A percentile compares a stretch with the other conserved stretches of the same genome.
Conservation (phyloP, 805 yeast species). For the Metschnikowia drakensbergensis region DNA sequence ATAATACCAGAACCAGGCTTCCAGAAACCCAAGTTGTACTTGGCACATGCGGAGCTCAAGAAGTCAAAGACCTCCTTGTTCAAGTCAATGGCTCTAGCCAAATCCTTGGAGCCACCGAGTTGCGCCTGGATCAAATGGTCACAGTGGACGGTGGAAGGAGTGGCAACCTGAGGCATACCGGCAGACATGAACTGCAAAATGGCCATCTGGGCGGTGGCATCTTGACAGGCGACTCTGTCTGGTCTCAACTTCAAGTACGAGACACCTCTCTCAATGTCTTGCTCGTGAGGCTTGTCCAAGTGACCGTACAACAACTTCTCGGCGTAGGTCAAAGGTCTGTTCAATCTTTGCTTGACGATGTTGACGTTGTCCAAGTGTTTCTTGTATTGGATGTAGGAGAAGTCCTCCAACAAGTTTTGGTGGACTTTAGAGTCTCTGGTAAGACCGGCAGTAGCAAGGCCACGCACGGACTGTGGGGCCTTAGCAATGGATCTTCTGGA, state of each 20-base stretch:
- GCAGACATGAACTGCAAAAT: conserved; percentile 94
- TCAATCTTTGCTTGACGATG: conserved; percentile 75
- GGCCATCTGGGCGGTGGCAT: conserved; percentile 99
- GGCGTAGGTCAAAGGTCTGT: conserved; percentile 90
- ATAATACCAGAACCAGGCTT: conserved; percentile 98
- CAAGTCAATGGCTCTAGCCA: conserved; percentile 78
- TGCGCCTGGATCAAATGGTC: conserved; percentile 97
- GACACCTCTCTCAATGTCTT: conserved; percentile 80
- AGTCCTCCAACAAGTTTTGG: conserved; percentile 77
- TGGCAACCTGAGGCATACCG: conserved; percentile 85
- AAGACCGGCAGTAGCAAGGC: conserved; percentile 22
- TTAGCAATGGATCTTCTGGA: conserved; percentile 31
- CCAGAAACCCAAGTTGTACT: conserved; percentile 98
- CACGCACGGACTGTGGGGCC: conserved; percentile 21
- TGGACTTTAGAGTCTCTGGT: conserved; percentile 24
- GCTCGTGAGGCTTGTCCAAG: conserved; percentile 87
- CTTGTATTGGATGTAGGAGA: conserved; percentile 88
- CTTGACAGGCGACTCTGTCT: conserved; percentile 98
- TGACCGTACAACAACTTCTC: conserved; percentile 95
- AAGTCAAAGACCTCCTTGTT: conserved; percentile 95
- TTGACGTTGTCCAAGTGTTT: conserved; percentile 83
- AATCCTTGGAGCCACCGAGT: conserved; percentile 81
- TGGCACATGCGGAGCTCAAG: conserved; percentile 83
- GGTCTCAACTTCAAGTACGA: conserved; percentile 93
- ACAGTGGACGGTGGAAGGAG: conserved; percentile 96